Conservation (phyloP, 2,329 filamentous ascomycete genomes). For the Exserohilum rostratum region DNA sequence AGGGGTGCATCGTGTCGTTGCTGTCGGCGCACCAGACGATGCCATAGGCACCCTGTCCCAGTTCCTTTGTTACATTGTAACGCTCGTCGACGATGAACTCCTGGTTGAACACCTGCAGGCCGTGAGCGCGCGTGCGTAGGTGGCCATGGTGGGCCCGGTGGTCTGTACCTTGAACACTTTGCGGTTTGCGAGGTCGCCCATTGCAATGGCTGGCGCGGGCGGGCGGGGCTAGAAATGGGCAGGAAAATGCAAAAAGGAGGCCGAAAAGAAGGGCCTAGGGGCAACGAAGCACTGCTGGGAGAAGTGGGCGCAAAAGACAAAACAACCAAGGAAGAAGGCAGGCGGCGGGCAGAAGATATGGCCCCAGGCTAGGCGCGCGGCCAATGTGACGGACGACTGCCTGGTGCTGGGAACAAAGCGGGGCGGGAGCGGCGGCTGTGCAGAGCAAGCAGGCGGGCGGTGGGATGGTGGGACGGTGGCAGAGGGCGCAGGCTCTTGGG, state of each 20-base stretch:
- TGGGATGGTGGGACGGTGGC: slow-evolving; percentile 16
- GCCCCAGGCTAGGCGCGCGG: slow-evolving; percentile 40
- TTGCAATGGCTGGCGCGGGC: slow-evolving; percentile 37
- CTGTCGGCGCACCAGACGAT: slow-evolving; percentile 81
- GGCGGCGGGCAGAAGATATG: slow-evolving; percentile 27
- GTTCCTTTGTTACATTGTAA: slow-evolving; percentile 98
- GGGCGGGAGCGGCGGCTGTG: slow-evolving; percentile 26
- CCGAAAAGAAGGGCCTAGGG: slow-evolving; percentile 56
- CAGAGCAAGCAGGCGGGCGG: not conserved
- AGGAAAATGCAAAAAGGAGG: not conserved
- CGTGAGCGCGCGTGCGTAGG: slow-evolving; percentile 2
- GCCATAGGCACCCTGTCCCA: slow-evolving; percentile 96
- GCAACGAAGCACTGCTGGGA: slow-evolving; percentile 1
- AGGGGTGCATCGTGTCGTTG: slow-evolving; percentile 1
- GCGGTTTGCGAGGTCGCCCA: slow-evolving; percentile 70
- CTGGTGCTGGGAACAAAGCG: slow-evolving; percentile 22
- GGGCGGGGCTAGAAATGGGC: slow-evolving; percentile 1
- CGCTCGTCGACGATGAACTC: slow-evolving; percentile 98
- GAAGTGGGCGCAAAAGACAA: slow-evolving; percentile 9
- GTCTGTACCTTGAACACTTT: slow-evolving; percentile 60
- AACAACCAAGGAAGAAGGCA: slow-evolving; percentile 13
- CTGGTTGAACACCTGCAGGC: slow-evolving; percentile 79
- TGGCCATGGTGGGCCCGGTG: not conserved
- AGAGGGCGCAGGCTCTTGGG: slow-evolving; percentile 23
- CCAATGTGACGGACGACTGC: slow-evolving; percentile 31